A percentile compares a stretch with the other conserved stretches of the same genome.
These are phyloP conservation scores for Linum tenue DNA, from an alignment of 345 rosid species.

Conservation along the genomic window DNA sequence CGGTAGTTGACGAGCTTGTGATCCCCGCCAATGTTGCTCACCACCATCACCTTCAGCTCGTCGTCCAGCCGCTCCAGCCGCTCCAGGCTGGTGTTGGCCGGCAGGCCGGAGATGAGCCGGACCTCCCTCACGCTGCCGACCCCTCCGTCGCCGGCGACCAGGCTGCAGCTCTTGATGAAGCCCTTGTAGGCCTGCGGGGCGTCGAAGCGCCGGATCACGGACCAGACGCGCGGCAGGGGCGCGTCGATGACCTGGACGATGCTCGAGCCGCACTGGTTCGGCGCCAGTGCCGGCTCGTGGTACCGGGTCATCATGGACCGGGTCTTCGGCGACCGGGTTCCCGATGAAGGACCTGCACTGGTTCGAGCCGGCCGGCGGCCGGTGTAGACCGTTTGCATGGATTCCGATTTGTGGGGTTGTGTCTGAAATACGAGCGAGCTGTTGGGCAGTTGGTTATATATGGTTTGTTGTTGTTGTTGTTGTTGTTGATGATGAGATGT, in stretches of 20 bases:
- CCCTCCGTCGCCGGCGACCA: slow-evolving; percentile 8
- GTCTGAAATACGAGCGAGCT: background rate
- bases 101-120: slow-evolving; percentile 10
- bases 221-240: slow-evolving; percentile 12
- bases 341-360: background rate
- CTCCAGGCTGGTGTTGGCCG: slow-evolving; percentile 9
- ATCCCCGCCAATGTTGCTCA: slow-evolving; percentile 16
- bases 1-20: slow-evolving; percentile 11
- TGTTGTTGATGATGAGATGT: background rate
- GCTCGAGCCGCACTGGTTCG: slow-evolving; percentile 9
- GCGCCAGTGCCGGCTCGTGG: background rate
- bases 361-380: background rate
- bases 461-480: too few species aligned
- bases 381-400: background rate
- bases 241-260: slow-evolving; percentile 9
- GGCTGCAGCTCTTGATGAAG: slow-evolving; percentile 9
- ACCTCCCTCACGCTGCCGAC: slow-evolving; percentile 11
- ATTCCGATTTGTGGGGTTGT: too few species aligned
- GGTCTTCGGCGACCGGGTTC: background rate
- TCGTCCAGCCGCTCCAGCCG: slow-evolving; percentile 16
- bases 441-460: background rate
- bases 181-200: slow-evolving; percentile 12
- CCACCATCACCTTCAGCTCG: slow-evolving; percentile 1
- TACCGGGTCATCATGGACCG: slow-evolving; percentile 3
- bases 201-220: slow-evolving; percentile 14